phyloP scores from a whole-genome alignment of 768 basidiomycete genomes.

The Artomyces pyxidatus region DNA sequence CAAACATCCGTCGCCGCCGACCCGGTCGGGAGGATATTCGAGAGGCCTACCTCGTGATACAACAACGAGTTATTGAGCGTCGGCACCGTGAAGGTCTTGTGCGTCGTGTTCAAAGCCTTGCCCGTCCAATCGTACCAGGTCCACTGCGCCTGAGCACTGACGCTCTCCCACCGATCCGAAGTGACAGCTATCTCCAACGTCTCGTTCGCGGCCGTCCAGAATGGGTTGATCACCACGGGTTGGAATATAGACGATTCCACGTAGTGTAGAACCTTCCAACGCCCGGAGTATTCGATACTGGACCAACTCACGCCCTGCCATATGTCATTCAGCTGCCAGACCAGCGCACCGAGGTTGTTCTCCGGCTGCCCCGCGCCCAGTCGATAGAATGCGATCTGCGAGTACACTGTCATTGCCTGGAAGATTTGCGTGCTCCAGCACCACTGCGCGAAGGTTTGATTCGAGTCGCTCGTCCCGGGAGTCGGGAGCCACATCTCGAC shows the following conservation, averaged over 20 bases:
- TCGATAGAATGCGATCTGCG: constrained; percentile 50
- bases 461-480: constrained; percentile 38
- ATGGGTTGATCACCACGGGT: constrained; percentile 44
- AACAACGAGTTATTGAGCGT: constrained; percentile 43
- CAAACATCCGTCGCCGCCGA: constrained; percentile 36
- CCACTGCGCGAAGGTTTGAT: constrained; percentile 56
- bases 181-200: constrained; percentile 41
- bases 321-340: constrained; percentile 56
- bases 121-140: constrained; percentile 56
- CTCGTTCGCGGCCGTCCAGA: constrained; percentile 44
- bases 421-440: constrained; percentile 56
- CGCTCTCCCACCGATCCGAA: constrained; percentile 41
- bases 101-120: constrained; percentile 29
- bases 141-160: constrained; percentile 37
- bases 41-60: constrained; percentile 32
- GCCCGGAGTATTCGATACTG: constrained; percentile 45
- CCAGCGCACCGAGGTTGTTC: constrained; percentile 49
- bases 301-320: constrained; percentile 55
- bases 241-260: constrained; percentile 36
- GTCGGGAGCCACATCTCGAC: constrained; percentile 49
- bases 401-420: constrained; percentile 50
- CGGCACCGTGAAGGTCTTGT: constrained; percentile 34
- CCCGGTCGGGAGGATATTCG: constrained; percentile 37
- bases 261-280: constrained; percentile 55
- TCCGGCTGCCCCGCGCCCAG: constrained; percentile 49